phyloP scores from a whole-genome alignment of 108 stramenopile genomes.

The Fragilariopsis cylindrus region DNA sequence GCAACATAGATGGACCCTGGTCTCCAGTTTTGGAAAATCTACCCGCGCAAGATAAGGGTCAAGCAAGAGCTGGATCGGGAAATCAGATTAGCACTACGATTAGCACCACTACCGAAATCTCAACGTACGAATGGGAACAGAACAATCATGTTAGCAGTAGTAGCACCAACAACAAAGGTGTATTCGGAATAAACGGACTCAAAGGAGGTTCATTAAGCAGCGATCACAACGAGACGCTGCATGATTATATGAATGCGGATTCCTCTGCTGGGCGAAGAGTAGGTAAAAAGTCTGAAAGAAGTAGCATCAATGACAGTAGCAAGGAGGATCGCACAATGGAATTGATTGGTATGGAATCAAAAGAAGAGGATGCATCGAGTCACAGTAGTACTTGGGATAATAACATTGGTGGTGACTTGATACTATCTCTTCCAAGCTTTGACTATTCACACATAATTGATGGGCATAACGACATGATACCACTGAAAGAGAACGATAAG shows the following conservation, averaged over 20 bases:
- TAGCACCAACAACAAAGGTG: neutral
- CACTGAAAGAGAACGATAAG: constrained; percentile 3
- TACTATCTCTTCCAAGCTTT: constrained; percentile 53
- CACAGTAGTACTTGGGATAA: neutral
- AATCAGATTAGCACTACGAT: neutral
- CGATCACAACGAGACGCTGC: neutral
- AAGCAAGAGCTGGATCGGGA: constrained; percentile 5
- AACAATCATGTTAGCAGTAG: constrained; percentile 4
- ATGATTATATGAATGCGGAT: neutral
- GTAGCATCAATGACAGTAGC: neutral
- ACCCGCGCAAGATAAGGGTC: constrained; percentile 5
- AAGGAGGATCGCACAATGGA: neutral
- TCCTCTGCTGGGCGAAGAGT: neutral
- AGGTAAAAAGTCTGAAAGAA: neutral
- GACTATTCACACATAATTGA: constrained; percentile 57
- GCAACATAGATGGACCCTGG: constrained; percentile 26
- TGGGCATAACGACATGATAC: constrained; percentile 44
- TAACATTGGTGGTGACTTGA: constrained; percentile 13
- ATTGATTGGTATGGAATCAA: neutral
- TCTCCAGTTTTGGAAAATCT: constrained; percentile 26
- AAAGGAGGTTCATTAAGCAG: neutral
- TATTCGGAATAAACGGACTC: neutral
- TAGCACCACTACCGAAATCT: constrained; percentile 18
- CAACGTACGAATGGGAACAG: constrained; percentile 43
- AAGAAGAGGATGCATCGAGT: constrained; percentile 1